A percentile compares a stretch with the other conserved stretches of the same genome.
These are phyloP conservation scores for Mycena rosella DNA, from an alignment of 768 basidiomycete genomes.

Conservation along the genomic window DNA sequence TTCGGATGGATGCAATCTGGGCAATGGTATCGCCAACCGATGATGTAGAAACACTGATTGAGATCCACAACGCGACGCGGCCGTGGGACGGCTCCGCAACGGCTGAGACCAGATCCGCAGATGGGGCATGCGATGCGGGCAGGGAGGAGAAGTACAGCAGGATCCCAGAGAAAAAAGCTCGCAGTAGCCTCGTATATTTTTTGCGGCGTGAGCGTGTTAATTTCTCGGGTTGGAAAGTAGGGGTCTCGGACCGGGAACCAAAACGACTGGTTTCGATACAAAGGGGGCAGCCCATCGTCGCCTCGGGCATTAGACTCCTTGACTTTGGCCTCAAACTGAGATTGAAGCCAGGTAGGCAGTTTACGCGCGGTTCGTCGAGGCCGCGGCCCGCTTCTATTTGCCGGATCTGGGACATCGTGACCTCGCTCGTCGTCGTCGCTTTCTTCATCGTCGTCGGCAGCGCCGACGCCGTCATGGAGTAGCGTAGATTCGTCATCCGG, in stretches of 20 bases:
- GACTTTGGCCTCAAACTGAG: constrained; percentile 12
- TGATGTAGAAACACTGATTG: not conserved
- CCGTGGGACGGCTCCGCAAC: not conserved
- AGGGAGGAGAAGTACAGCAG: not conserved
- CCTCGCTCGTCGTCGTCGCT: constrained; percentile 3
- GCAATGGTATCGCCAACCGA: constrained; percentile 1
- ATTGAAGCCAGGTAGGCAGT: constrained; percentile 13
- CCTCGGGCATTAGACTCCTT: not conserved
- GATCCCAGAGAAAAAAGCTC: not conserved
- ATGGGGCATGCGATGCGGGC: not conserved
- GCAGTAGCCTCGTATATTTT: constrained; percentile 1
- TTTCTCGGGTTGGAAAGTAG: not conserved
- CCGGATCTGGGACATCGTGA: not conserved
- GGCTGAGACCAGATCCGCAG: not conserved
- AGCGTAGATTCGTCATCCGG: not conserved
- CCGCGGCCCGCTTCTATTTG: not conserved
- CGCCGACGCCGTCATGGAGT: constrained; percentile 3
- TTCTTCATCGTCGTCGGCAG: constrained; percentile 6
- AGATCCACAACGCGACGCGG: constrained; percentile 1
- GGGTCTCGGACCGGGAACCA: constrained; percentile 18
- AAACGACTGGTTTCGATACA: constrained; percentile 3
- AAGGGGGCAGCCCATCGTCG: constrained; percentile 1
- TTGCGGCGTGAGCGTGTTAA: not conserved
- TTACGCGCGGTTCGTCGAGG: not conserved
- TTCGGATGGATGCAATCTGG: not conserved